These are phyloP conservation scores for Colletotrichum incanum DNA, from an alignment of 2,329 filamentous ascomycete genomes.

Conservation along the genomic window DNA sequence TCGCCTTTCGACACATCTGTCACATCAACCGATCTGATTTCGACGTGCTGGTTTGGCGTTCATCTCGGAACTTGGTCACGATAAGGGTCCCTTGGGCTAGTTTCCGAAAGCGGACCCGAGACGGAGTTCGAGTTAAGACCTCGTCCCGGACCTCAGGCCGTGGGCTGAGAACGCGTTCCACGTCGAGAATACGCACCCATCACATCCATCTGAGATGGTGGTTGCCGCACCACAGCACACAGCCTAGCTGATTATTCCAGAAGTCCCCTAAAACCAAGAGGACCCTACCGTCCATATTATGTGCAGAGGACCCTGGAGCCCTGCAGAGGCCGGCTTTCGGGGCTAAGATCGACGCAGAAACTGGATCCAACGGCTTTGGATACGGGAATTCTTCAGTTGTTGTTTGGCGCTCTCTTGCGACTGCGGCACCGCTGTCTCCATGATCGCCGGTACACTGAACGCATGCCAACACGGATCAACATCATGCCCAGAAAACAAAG, in stretches of 20 bases:
- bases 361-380: conserved; percentile 12
- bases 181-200: conserved; percentile 12
- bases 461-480: background rate
- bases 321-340: conserved; percentile 8
- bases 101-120: conserved; percentile 29
- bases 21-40: conserved; percentile 18
- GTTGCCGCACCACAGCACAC: conserved; percentile 18
- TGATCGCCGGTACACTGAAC: conserved; percentile 7
- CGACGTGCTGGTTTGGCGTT: conserved; percentile 6
- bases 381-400: conserved; percentile 2
- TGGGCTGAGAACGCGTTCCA: conserved; percentile 14
- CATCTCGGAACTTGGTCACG: conserved; percentile 12
- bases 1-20: background rate
- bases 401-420: conserved; percentile 1
- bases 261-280: conserved; percentile 13
- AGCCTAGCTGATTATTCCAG: conserved; percentile 12
- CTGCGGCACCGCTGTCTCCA: conserved; percentile 4
- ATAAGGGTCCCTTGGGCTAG: conserved; percentile 21
- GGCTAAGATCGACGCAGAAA: conserved; percentile 29
- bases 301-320: conserved; percentile 30
- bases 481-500: conserved; percentile 1
- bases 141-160: background rate
- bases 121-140: conserved; percentile 4
- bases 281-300: conserved; percentile 25
- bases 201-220: conserved; percentile 24